Evolutionary conservation across 2,329 filamentous ascomycete species (phyloP).

Genomic region (Colletotrichum simmondsii): DNA sequence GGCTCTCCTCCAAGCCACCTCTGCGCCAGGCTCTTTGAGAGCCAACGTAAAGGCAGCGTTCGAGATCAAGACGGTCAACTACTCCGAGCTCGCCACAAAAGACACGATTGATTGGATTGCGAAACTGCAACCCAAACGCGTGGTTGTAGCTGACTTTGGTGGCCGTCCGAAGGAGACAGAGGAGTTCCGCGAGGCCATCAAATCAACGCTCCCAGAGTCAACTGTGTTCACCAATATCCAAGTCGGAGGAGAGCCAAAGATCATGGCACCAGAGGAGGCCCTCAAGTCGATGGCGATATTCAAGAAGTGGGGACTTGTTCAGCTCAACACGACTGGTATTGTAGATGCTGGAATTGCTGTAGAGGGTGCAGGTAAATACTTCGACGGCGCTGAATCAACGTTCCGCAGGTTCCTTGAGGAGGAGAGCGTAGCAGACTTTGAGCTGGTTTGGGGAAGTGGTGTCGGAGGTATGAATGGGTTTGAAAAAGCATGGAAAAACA

Average conservation of each 20-base stretch:
- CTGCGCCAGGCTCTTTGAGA: conserved; percentile 27
- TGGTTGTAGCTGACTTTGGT: conserved; percentile 39
- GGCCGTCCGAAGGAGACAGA: conserved; percentile 15
- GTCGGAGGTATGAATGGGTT: conserved; percentile 20
- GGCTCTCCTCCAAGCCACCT: conserved; percentile 42
- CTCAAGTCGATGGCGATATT: background rate
- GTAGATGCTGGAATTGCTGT: conserved; percentile 19
- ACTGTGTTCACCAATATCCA: background rate
- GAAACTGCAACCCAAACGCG: conserved; percentile 19
- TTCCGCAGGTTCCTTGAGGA: conserved; percentile 19
- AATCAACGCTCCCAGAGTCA: background rate
- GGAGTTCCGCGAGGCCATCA: conserved; percentile 12
- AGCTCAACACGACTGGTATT: conserved; percentile 31
- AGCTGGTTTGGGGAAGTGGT: conserved; percentile 21
- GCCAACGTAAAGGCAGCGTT: background rate
- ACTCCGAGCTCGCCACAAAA: conserved; percentile 16
- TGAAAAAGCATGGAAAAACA: conserved; percentile 16
- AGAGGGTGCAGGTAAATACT: conserved; percentile 14
- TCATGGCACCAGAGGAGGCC: background rate
- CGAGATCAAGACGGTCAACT: conserved; percentile 28
- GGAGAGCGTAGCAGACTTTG: conserved; percentile 4
- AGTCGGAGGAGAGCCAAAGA: conserved; percentile 14
- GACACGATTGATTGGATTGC: conserved; percentile 31
- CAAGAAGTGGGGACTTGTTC: conserved; percentile 3
- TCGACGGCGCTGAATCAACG: background rate